phyloP scores from a whole-genome alignment of 352 stramenopile species.

The Stramenopiles sp. region DNA sequence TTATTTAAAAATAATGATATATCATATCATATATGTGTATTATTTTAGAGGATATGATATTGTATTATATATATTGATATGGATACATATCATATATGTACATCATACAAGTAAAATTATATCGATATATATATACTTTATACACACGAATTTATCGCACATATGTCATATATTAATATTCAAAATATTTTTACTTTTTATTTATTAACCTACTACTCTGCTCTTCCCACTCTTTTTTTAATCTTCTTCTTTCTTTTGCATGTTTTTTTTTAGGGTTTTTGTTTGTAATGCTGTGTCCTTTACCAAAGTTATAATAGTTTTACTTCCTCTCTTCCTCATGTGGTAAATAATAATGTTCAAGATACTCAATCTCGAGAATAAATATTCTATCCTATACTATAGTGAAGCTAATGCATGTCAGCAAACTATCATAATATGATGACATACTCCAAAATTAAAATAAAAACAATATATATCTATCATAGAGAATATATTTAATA shows the following conservation, averaged over 20 bases:
- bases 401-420: too few species aligned
- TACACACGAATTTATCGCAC: slow-evolving; percentile 6
- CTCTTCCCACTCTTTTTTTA: slow-evolving; percentile 6
- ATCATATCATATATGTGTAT: slow-evolving; percentile 8
- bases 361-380: too few species aligned
- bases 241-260: slow-evolving; percentile 6
- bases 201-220: slow-evolving; percentile 7
- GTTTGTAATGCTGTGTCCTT: slow-evolving; percentile 2
- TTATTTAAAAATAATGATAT: slow-evolving; percentile 8
- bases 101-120: slow-evolving; percentile 8
- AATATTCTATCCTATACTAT: too few species aligned
- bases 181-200: slow-evolving; percentile 8
- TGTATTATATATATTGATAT: slow-evolving; percentile 8
- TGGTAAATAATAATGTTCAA: too few species aligned
- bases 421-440: too few species aligned
- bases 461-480: too few species aligned
- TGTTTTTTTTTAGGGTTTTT: neutral
- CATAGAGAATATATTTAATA: too few species aligned
- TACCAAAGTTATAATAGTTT: too few species aligned
- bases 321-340: too few species aligned
- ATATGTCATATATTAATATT: slow-evolving; percentile 8
- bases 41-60: slow-evolving; percentile 8
- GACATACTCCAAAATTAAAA: too few species aligned
- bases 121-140: slow-evolving; percentile 8
- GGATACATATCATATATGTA: slow-evolving; percentile 7